phyloP scores from a whole-genome alignment of 2,329 filamentous ascomycete genomes.

The Aulographum hederae region DNA sequence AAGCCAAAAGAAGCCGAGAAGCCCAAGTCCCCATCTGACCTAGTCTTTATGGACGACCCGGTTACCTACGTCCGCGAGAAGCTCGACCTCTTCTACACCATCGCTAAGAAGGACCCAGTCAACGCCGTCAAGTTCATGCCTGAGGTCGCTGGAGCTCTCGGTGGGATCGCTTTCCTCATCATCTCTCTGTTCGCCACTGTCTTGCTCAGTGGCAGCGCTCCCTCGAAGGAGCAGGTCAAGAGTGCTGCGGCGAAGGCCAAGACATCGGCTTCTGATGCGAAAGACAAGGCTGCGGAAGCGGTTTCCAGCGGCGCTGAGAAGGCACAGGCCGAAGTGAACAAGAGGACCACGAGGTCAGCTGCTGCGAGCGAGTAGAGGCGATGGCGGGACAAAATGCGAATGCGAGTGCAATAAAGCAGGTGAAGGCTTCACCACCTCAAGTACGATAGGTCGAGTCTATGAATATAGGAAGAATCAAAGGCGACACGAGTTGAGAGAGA shows the following conservation, averaged over 20 bases:
- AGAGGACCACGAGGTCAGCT: slow-evolving; percentile 34
- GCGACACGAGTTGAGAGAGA: too few species aligned
- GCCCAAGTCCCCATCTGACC: slow-evolving; percentile 51
- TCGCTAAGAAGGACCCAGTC: slow-evolving; percentile 67
- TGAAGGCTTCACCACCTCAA: too few species aligned
- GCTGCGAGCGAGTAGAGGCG: too few species aligned
- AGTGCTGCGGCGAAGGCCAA: slow-evolving; percentile 61
- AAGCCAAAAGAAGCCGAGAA: slow-evolving; percentile 56
- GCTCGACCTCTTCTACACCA: slow-evolving; percentile 72
- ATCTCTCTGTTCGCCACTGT: slow-evolving; percentile 52
- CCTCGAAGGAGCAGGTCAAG: slow-evolving; percentile 49
- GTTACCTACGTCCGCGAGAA: slow-evolving; percentile 81
- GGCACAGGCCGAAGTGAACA: slow-evolving; percentile 51
- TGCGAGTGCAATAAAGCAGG: too few species aligned
- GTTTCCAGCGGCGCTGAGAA: slow-evolving; percentile 47
- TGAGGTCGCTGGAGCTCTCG: slow-evolving; percentile 71
- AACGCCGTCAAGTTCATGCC: slow-evolving; percentile 79
- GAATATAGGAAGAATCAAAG: too few species aligned
- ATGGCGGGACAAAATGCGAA: too few species aligned
- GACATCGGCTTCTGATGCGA: slow-evolving; percentile 44
- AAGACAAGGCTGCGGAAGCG: slow-evolving; percentile 53
- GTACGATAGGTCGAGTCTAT: too few species aligned
- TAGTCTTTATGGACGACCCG: slow-evolving; percentile 83
- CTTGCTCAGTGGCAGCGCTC: slow-evolving; percentile 38
- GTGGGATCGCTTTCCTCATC: slow-evolving; percentile 49